phyloP scores from a whole-genome alignment of 2,329 filamentous ascomycete species.

The Xylaria sp. region DNA sequence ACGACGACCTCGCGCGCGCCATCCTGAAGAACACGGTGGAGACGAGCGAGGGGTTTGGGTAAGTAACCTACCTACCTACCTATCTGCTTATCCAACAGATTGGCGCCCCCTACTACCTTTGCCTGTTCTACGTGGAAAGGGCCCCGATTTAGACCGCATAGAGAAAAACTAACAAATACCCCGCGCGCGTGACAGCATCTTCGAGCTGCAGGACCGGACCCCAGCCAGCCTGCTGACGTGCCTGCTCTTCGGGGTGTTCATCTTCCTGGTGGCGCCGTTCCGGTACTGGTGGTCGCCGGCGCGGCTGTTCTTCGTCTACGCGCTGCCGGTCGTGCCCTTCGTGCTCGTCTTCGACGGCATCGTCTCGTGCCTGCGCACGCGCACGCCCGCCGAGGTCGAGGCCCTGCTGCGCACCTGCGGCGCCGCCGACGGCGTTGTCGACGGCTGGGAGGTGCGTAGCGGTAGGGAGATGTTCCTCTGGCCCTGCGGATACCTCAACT shows the following conservation, averaged over 20 bases:
- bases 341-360: conserved; percentile 71
- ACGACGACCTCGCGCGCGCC: conserved; percentile 60
- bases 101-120: not conserved
- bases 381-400: conserved; percentile 68
- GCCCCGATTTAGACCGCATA: too few species aligned
- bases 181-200: conserved; percentile 49
- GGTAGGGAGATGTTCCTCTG: conserved; percentile 52
- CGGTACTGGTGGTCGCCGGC: conserved; percentile 55
- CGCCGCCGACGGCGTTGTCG: conserved; percentile 46
- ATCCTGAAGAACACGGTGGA: conserved; percentile 67
- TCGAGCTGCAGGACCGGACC: conserved; percentile 72
- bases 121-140: not conserved
- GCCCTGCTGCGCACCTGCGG: conserved; percentile 58
- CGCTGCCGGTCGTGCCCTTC: conserved; percentile 68
- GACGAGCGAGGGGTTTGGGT: conserved; percentile 67
- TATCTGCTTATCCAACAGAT: too few species aligned
- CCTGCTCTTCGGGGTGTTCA: conserved; percentile 54
- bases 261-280: conserved; percentile 55
- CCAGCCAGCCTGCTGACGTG: conserved; percentile 57
- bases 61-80: conserved; percentile 17
- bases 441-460: conserved; percentile 52
- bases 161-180: not conserved
- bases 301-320: conserved; percentile 67
- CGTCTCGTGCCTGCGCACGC: conserved; percentile 67
- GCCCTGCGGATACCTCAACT: conserved; percentile 54